Percentiles rank a stretch among this genome's conserved stretches.
phyloP scores from a whole-genome alignment of 768 basidiomycete species.

The Coprinopsis sp. region DNA sequence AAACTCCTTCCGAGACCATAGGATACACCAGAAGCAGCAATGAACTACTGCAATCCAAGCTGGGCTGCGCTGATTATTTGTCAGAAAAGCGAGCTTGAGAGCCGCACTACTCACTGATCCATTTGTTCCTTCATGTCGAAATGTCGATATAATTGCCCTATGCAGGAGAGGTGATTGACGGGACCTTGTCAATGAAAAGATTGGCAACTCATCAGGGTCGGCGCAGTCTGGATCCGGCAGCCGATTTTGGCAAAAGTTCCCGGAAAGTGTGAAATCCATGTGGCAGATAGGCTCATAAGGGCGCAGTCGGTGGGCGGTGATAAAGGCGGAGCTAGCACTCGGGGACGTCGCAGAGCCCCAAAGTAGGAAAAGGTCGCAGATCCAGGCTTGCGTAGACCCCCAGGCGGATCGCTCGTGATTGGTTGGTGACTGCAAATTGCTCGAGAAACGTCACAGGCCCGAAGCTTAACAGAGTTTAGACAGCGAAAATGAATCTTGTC shows the following conservation, averaged over 20 bases:
- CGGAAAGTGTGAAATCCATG: background rate
- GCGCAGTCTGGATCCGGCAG: background rate
- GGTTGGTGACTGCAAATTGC: no score
- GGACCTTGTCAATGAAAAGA: background rate
- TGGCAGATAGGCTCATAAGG: background rate
- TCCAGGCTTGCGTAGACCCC: no score
- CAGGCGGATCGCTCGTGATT: no score
- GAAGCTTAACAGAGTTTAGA: no score
- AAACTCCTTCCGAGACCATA: background rate
- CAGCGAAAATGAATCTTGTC: no score
- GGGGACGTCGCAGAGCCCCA: no score
- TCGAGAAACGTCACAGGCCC: no score
- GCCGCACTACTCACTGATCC: conserved; percentile 9
- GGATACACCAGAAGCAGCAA: no score
- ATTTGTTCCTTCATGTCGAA: conserved; percentile 2
- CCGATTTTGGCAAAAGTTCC: background rate
- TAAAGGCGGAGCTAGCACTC: no score
- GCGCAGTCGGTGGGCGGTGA: no score
- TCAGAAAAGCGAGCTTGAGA: background rate
- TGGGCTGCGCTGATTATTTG: background rate
- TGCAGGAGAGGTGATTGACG: background rate
- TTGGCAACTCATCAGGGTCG: conserved; percentile 1
- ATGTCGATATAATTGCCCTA: background rate
- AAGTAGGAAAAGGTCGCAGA: no score
- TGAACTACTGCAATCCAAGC: no score